Base-by-base conservation (phyloP, 2,329 filamentous ascomycete genomes). In the Clarireedia sp. region DNA sequence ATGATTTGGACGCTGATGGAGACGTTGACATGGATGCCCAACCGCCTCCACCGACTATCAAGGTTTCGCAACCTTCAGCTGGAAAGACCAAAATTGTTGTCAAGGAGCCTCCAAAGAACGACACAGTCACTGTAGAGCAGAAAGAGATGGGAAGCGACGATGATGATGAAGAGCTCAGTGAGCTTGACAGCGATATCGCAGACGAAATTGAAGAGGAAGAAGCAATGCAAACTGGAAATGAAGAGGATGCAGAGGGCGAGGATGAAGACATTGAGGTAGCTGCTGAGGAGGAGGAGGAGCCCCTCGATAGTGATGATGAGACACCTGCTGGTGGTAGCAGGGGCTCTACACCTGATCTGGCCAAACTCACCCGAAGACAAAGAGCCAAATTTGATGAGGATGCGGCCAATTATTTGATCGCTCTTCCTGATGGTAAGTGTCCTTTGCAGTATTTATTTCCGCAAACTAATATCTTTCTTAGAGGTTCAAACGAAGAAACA, bases 401-500 rank as follows among this genome's bases (percentile, higher is more conserved):
- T 17, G 75, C 75, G 29, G 68, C 67, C 55, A 69, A 68, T 2
- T 66, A 69, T 61, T 58, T 76, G 64, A 51, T 77, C 71, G 60
- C 75, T 66, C 46, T 74, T 59, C 58, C 71, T 73, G 63, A 75
- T 75, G 69, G 66, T 14, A 38, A 24, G 37, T 14, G 12, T 8
- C 36, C 5, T 19, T 14, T 26, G 21, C 33, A 24, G 29, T n/a
- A 46, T 24, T n/a, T 24, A 40, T 41, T 24, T 44, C 9, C 19
- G 17, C 29, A 29, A 50, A 46, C 58, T 66, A 62, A 68, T 55
- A 48, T 14, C 9, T 23, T 33, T 44, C 33, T 17, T 33, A 80
- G 82, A 86, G 68, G 82, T 82, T n/a, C 82, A 86, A 71, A 80
- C 84, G 67, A 86, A 86, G 71, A 86, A 88, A 65, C 82, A 86